Evolutionary conservation across 2,329 filamentous ascomycete species (phyloP).

Genomic region (Juglanconis juglandina): DNA sequence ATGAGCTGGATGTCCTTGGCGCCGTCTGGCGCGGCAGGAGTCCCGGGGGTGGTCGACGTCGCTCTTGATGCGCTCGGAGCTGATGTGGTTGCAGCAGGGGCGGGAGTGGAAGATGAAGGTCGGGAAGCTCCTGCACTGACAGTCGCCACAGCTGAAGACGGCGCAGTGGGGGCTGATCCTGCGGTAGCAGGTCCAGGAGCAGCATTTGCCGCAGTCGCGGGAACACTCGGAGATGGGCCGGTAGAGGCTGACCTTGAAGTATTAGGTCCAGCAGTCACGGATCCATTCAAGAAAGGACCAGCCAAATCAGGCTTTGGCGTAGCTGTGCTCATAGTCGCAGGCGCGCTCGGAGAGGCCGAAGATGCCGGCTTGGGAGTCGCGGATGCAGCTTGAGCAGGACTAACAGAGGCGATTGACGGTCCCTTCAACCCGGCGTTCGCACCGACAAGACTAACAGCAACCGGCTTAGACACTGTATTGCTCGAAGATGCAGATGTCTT

Average conservation of each 20-base stretch:
- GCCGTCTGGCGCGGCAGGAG: neutral
- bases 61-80: conserved; percentile 2
- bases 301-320: neutral
- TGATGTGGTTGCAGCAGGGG: neutral
- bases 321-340: neutral
- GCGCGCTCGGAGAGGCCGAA: neutral
- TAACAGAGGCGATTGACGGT: neutral
- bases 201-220: neutral
- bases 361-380: neutral
- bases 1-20: conserved; percentile 20
- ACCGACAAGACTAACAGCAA: neutral
- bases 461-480: neutral
- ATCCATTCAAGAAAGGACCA: neutral
- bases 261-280: neutral
- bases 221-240: neutral
- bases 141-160: neutral
- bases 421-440: neutral
- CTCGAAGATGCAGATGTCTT: neutral
- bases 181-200: neutral
- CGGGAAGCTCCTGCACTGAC: neutral
- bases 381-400: neutral
- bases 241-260: neutral
- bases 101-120: neutral
- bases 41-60: conserved; percentile 2
- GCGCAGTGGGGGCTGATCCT: neutral